Conservation (phyloP, 192 early-diverging fungal species). For the Podila minutissima region DNA sequence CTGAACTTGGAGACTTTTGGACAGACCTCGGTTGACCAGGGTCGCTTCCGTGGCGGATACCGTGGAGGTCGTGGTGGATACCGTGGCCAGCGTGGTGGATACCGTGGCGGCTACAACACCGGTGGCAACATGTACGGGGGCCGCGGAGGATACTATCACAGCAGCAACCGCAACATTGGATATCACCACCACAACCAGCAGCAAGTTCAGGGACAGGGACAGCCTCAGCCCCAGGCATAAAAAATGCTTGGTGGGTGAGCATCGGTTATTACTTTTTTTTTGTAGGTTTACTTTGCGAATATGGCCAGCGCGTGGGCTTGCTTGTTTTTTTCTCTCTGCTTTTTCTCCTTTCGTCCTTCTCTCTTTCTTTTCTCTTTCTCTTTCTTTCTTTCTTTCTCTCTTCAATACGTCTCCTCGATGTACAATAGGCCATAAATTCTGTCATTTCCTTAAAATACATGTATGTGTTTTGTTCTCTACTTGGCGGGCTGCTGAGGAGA, state of each 20-base stretch:
- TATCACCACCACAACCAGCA: conserved; percentile 21
- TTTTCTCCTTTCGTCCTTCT: neutral
- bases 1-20: conserved; percentile 99
- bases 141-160: conserved; percentile 53
- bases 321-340: conserved; percentile 3
- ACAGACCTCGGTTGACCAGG: conserved; percentile 77
- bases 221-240: conserved; percentile 46
- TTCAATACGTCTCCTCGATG: conserved; percentile 16
- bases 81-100: conserved; percentile 55
- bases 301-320: neutral
- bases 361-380: conserved; percentile 1
- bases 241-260: conserved; percentile 13
- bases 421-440: conserved; percentile 12
- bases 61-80: conserved; percentile 62
- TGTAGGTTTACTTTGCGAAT: neutral
- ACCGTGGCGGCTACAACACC: conserved; percentile 58
- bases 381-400: neutral
- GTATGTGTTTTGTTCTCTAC: too few species aligned
- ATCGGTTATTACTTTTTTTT: neutral
- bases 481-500: too few species aligned
- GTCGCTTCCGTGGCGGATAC: conserved; percentile 67
- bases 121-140: conserved; percentile 36
- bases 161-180: conserved; percentile 18
- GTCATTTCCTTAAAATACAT: too few species aligned
- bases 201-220: conserved; percentile 21